A percentile compares a stretch with the other conserved stretches of the same genome.
Evolutionary conservation across 768 basidiomycete genomes (phyloP).

Genomic region (Pholiota microspora): DNA sequence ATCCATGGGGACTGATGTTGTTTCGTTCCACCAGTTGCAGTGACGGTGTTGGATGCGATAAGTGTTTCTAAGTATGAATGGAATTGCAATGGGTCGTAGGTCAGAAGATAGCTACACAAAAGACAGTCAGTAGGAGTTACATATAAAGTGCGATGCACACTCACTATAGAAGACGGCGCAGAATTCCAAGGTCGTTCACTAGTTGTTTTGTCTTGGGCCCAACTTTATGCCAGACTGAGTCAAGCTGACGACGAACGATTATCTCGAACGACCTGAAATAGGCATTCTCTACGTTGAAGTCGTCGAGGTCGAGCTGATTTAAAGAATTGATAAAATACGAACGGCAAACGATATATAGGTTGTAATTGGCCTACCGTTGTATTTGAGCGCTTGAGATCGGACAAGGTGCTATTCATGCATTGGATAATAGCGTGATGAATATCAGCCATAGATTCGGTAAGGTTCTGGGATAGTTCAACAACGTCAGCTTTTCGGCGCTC

Average conservation of each 20-base stretch:
- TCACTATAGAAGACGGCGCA: slow-evolving; percentile 81
- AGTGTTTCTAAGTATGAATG: slow-evolving; percentile 90
- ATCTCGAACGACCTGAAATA: slow-evolving; percentile 93
- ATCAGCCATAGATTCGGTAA: slow-evolving; percentile 86
- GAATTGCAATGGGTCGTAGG: slow-evolving; percentile 89
- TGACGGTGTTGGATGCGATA: slow-evolving; percentile 52
- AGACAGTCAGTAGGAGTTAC: background rate
- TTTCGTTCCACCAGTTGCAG: slow-evolving; percentile 48
- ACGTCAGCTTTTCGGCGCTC: slow-evolving; percentile 87
- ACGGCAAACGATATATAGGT: background rate
- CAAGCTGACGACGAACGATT: slow-evolving; percentile 84
- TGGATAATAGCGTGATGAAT: slow-evolving; percentile 92
- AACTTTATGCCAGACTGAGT: slow-evolving; percentile 96
- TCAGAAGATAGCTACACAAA: slow-evolving; percentile 70
- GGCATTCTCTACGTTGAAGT: slow-evolving; percentile 87
- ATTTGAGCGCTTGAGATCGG: slow-evolving; percentile 87
- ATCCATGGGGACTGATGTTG: slow-evolving; percentile 86
- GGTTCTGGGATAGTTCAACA: slow-evolving; percentile 82
- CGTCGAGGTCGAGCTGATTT: slow-evolving; percentile 85
- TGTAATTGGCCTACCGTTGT: slow-evolving; percentile 43
- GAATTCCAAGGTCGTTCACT: slow-evolving; percentile 81
- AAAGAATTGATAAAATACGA: background rate
- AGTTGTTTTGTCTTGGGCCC: slow-evolving; percentile 90
- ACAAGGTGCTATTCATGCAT: slow-evolving; percentile 89
- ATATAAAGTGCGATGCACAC: slow-evolving; percentile 40